Percentiles rank a stretch among this genome's conserved stretches.
Evolutionary conservation across 108 stramenopile species (phyloP).

Genomic region (Pinguiococcus pyrenoidosus): DNA sequence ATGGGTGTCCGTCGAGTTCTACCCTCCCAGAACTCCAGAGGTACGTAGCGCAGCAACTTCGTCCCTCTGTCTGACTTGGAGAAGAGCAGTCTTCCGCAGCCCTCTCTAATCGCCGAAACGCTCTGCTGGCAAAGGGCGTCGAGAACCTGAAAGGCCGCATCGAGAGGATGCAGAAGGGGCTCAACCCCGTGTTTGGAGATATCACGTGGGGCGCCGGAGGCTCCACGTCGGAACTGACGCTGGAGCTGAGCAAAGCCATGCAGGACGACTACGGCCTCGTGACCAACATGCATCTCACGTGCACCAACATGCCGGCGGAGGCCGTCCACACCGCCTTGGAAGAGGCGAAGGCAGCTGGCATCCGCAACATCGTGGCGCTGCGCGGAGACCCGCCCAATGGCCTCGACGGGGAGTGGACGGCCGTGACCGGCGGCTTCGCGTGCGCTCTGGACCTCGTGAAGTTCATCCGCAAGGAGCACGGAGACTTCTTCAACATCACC

Average conservation of each 20-base stretch:
- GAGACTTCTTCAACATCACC: conserved; percentile 72
- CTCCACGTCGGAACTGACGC: conserved; percentile 83
- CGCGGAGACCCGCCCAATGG: conserved; percentile 98
- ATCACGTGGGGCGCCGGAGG: conserved; percentile 99
- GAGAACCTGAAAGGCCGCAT: conserved; percentile 83
- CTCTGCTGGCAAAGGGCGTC: conserved; percentile 33
- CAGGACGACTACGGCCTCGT: conserved; percentile 55
- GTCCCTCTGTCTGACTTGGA: neutral
- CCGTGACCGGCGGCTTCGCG: conserved; percentile 79
- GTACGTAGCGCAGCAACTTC: conserved; percentile 23
- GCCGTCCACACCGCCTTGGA: conserved; percentile 68
- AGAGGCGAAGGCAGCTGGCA: conserved; percentile 59
- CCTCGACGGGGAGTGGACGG: conserved; percentile 85
- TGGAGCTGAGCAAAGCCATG: conserved; percentile 53
- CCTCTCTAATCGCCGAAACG: neutral
- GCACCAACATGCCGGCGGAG: conserved; percentile 94
- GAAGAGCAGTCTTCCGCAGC: neutral
- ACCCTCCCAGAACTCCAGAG: conserved; percentile 87
- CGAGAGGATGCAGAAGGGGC: conserved; percentile 48
- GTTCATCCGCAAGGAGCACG: conserved; percentile 79
- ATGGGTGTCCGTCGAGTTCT: conserved; percentile 88
- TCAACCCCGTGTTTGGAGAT: conserved; percentile 76
- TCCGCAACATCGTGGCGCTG: conserved; percentile 94
- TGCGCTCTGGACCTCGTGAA: conserved; percentile 93
- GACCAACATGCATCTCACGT: conserved; percentile 97